A percentile compares a stretch with the other conserved stretches of the same genome.
Evolutionary conservation across 768 basidiomycete genomes (phyloP).

Genomic region (Xerocomus spinulosus): DNA sequence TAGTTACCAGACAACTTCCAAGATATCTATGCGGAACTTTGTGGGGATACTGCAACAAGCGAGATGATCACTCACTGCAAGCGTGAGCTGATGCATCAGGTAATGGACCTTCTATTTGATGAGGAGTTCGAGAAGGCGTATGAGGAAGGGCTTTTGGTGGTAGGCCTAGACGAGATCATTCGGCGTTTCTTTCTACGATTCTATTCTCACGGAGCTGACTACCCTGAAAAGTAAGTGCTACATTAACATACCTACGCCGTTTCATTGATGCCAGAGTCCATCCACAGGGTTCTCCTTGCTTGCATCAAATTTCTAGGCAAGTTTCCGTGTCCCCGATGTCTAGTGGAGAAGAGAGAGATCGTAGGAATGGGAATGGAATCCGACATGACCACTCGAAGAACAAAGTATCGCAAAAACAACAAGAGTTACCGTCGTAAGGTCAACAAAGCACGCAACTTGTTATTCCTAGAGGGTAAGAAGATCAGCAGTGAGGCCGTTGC

Average conservation of each 20-base stretch:
- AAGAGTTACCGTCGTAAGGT: neutral
- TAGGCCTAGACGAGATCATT: neutral
- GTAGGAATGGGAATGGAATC: neutral
- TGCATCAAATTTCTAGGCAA: neutral
- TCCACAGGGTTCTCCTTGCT: neutral
- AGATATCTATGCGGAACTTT: neutral
- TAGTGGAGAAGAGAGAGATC: neutral
- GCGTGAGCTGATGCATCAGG: neutral
- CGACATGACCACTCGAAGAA: neutral
- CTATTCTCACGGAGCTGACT: neutral
- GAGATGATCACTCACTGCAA: neutral
- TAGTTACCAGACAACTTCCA: neutral
- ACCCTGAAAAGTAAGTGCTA: neutral
- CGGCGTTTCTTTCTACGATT: neutral
- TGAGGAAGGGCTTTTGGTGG: neutral
- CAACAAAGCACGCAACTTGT: neutral
- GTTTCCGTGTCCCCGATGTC: neutral
- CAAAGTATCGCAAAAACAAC: neutral
- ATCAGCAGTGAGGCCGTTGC: neutral
- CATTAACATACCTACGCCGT: too few species aligned
- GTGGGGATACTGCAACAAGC: neutral
- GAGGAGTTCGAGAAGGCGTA: neutral
- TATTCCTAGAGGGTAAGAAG: neutral
- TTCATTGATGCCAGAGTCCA: too few species aligned
- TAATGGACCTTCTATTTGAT: neutral